Evolutionary conservation across 2,329 filamentous ascomycete genomes (phyloP), one percentile per base, ranked within the genome.

Genomic region (Colletotrichum siamense): DNA sequence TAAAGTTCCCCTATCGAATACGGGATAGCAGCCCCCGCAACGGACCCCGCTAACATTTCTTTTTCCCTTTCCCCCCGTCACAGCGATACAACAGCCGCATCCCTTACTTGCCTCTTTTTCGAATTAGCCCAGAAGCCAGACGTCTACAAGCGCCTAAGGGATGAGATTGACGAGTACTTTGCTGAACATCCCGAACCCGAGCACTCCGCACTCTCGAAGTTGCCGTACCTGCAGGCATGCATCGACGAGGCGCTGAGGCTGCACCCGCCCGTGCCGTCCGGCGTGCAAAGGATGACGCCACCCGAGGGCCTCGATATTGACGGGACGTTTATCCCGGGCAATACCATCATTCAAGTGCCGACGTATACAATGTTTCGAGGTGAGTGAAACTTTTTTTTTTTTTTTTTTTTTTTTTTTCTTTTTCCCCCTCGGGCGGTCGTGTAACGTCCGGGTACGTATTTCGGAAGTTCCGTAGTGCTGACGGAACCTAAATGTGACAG

Each of bases 171-270:
- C 49, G 59, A 62, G 12, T 79, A 79, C 24, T 74, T 78, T 12
- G 52, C 61, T 3, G 71, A 77, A n/a, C 30, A 78, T 4, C 63
- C 68, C 5, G 22, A 63, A 12, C 57, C 72, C 9, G 80, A 80
- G n/a, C 71, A 76, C 57, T 67, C 79, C 57, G 55, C 49, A 2
- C 77, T 83, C 7, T 77, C 78, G 5, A 80, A 79, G 52, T 73
- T 83, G 34, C 71, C 76, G 18, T 80, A 82, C 57, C 81, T 87
- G 13, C 81, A 84, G 62, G 86, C 83, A 5, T 79, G 81, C 44
- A 84, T 88, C 62, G 82, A 88, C 62, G 87, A 89, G 76, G 67
- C 83, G 0, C 79, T 87, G 39, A 81, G 86, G 1, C 77, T 88
- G 6, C 79, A 84, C 57, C 85, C 86, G 2, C 79, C 86, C 1